Evolutionary conservation across 352 stramenopile genomes (phyloP).

Genomic region (Phytophthora sojae): DNA sequence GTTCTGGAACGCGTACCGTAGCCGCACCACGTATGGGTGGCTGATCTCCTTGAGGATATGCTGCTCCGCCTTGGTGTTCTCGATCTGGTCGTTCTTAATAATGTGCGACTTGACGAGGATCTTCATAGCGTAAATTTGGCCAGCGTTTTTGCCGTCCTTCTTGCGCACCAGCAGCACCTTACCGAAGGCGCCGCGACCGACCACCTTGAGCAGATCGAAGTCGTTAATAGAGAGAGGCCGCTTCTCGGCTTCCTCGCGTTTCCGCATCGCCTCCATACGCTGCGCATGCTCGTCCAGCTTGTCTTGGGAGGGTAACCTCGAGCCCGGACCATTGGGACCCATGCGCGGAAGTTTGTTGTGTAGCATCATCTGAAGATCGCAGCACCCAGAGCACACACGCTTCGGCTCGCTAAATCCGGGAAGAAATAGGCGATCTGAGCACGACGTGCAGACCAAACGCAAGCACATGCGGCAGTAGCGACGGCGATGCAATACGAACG

Average conservation of each 20-base stretch:
- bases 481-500: conserved; percentile 81
- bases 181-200: conserved; percentile 95
- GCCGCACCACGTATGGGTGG: conserved; percentile 87
- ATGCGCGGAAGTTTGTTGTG: conserved; percentile 86
- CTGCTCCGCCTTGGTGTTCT: conserved; percentile 92
- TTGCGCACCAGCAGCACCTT: conserved; percentile 96
- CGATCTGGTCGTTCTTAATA: conserved; percentile 94
- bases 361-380: conserved; percentile 89
- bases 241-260: conserved; percentile 80
- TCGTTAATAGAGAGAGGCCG: conserved; percentile 89
- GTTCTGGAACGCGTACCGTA: conserved; percentile 91
- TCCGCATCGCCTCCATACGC: conserved; percentile 82
- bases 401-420: conserved; percentile 90
- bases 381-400: conserved; percentile 85
- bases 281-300: conserved; percentile 72
- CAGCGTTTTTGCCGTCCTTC: conserved; percentile 88
- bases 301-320: conserved; percentile 55
- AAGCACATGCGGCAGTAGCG: conserved; percentile 90
- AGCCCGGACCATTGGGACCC: conserved; percentile 29
- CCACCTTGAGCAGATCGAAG: conserved; percentile 96
- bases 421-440: conserved; percentile 86
- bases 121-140: conserved; percentile 95
- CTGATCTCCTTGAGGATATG: conserved; percentile 92
- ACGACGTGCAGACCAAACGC: conserved; percentile 84
- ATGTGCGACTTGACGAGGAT: conserved; percentile 94